Evolutionary conservation across 2,329 filamentous ascomycete genomes (phyloP).

Genomic region (Epichloe scottii): DNA sequence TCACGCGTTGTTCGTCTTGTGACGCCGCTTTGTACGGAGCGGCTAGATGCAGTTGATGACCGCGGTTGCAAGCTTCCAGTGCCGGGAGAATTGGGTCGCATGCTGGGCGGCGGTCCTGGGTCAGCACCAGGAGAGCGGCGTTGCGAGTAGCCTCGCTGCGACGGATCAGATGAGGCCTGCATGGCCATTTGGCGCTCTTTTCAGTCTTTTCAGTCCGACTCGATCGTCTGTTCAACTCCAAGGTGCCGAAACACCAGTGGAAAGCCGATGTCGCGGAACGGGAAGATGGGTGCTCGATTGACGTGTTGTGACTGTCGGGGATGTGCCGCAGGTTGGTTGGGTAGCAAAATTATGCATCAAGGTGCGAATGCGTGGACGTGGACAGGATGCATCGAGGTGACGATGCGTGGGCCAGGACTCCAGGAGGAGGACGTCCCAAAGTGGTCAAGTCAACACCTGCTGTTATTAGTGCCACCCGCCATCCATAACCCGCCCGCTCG

Average conservation of each 20-base stretch:
- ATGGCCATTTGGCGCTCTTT: conserved; percentile 20
- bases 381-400: too few species aligned
- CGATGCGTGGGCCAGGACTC: too few species aligned
- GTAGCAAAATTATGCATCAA: conserved; percentile 3
- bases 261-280: not conserved
- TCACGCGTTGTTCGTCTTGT: conserved; percentile 22
- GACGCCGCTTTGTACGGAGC: conserved; percentile 33
- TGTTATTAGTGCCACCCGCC: too few species aligned
- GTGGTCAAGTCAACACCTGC: too few species aligned
- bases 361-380: not conserved
- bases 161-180: conserved; percentile 34
- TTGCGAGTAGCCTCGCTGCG: conserved; percentile 40
- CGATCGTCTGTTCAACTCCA: not conserved
- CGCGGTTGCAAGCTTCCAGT: conserved; percentile 44
- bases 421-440: too few species aligned
- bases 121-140: conserved; percentile 53
- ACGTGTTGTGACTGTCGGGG: not conserved
- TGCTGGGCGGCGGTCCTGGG: conserved; percentile 42
- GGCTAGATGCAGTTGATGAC: conserved; percentile 54
- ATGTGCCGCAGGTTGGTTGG: conserved; percentile 1
- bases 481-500: too few species aligned
- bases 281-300: not conserved
- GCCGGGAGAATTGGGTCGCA: conserved; percentile 50
- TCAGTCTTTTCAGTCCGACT: not conserved
- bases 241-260: not conserved